These are phyloP conservation scores for Dendrobium officinale DNA, from an alignment of 106 monocot species.

Conservation along the genomic window DNA sequence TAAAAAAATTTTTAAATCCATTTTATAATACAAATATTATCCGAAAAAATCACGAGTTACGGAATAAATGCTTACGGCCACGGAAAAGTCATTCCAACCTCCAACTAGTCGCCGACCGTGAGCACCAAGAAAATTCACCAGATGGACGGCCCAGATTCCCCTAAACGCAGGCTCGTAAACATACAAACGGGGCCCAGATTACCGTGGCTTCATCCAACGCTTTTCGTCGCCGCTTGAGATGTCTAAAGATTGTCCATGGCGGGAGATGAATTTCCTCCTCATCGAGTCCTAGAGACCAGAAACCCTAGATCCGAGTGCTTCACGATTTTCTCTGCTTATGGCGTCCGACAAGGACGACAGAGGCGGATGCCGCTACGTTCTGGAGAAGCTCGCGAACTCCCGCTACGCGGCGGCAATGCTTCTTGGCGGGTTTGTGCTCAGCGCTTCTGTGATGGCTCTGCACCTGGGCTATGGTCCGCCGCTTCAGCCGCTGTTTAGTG, in stretches of 20 bases:
- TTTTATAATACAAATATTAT: no score
- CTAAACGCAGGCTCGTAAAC: neutral
- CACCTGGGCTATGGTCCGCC: slow-evolving; percentile 10
- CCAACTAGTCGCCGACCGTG: neutral
- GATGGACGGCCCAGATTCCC: neutral
- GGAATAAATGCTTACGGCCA: no score
- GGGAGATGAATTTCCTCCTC: neutral
- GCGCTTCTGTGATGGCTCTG: slow-evolving; percentile 33
- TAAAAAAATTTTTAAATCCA: no score
- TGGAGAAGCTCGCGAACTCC: slow-evolving; percentile 17
- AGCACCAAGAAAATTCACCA: neutral
- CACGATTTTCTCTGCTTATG: slow-evolving; percentile 3
- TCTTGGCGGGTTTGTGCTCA: slow-evolving; percentile 41
- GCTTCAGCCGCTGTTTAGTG: neutral
- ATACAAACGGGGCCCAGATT: neutral
- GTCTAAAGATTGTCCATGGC: neutral
- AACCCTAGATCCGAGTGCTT: neutral
- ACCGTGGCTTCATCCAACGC: neutral
- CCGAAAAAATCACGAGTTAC: no score
- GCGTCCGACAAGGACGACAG: neutral
- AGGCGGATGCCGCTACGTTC: neutral
- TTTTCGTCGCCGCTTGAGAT: neutral
- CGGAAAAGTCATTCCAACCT: no score
- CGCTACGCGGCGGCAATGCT: slow-evolving; percentile 28
- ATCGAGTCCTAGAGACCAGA: neutral